Base-by-base conservation (phyloP, 2,329 filamentous ascomycete genomes). In the Teratosphaeria destructans region DNA sequence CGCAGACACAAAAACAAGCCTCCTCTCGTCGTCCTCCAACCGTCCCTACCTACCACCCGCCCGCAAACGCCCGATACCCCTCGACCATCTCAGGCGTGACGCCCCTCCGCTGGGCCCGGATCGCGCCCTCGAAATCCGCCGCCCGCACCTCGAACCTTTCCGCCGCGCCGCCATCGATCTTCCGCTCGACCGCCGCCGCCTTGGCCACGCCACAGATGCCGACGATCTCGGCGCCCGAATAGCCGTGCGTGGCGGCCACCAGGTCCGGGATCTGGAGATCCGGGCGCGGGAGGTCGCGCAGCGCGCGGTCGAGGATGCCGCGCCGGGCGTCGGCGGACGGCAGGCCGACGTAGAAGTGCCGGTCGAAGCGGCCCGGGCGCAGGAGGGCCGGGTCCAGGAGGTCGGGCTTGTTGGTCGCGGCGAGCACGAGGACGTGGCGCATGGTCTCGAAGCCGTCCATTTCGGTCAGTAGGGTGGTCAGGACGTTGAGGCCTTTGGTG, bases 391-490 rank as follows among this genome's bases (percentile, higher is more conserved):
- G 84, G 70, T 97, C 93, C 23, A 97, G 82, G 1, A 86, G 81
- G 68, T 95, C 88, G 0, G 93, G 93, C 57, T 90, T 85, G 75
- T 97, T 97, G 0, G 93, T 97, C 2, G 93, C 93, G 0, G 90
- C 93, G 19, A 97, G 83, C 14, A 96, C 87, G 61, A 95, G 82
- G 0, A 97, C 91, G 60, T 89, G 89, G 58, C 86, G 86, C 23
- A 95, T 79, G 47, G 86, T 80, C 73, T 96, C 90, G 66, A 96
- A 95, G 54, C 93, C 93, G 70, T 96, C 93, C 88, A 97, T 95
- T 72, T 96, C 93, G 61, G 91, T 96, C 5, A 97, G 81, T 32
- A 97, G 77, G 1, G 92, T 95, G 0, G 91, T 92, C 14, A 96
- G 82, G 53, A 95, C 89, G 70, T 96, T 94, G 55, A 96, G 81